Evolutionary conservation across 305 asterid genomes (phyloP).

Genomic region (Solanum hybrid): DNA sequence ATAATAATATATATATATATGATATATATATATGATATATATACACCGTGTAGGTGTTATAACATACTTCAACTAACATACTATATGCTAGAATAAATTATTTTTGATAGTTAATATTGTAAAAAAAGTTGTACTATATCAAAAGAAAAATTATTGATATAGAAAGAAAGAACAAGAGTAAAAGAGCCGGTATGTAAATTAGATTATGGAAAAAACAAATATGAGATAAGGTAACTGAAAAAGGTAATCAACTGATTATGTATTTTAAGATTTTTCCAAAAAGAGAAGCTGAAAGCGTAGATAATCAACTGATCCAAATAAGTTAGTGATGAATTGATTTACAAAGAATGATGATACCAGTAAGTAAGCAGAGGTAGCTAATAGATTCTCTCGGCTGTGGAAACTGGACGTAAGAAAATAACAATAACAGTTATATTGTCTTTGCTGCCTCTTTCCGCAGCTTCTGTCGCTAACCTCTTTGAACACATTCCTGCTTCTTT

Average conservation of each 20-base stretch:
- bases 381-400: constrained; percentile 87
- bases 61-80: not conserved
- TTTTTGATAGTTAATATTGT: not conserved
- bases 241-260: not conserved
- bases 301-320: not conserved
- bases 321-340: not conserved
- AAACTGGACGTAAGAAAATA: constrained; percentile 72
- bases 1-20: too few species aligned
- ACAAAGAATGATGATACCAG: not conserved
- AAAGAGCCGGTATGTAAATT: not conserved
- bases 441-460: constrained; percentile 75
- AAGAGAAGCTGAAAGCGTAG: not conserved
- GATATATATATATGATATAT: too few species aligned
- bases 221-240: not conserved
- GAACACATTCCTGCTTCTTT: constrained; percentile 94
- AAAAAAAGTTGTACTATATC: not conserved
- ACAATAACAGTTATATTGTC: constrained; percentile 83
- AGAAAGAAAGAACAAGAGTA: not conserved
- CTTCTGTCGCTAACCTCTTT: constrained; percentile 85
- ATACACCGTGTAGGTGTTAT: too few species aligned
- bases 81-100: not conserved
- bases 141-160: not conserved
- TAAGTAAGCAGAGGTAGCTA: constrained; percentile 18
- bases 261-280: not conserved
- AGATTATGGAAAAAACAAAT: not conserved